Evolutionary conservation across 2,329 filamentous ascomycete genomes (phyloP), one percentile per base, ranked within the genome.

Genomic region (Colletotrichum sublineola): DNA sequence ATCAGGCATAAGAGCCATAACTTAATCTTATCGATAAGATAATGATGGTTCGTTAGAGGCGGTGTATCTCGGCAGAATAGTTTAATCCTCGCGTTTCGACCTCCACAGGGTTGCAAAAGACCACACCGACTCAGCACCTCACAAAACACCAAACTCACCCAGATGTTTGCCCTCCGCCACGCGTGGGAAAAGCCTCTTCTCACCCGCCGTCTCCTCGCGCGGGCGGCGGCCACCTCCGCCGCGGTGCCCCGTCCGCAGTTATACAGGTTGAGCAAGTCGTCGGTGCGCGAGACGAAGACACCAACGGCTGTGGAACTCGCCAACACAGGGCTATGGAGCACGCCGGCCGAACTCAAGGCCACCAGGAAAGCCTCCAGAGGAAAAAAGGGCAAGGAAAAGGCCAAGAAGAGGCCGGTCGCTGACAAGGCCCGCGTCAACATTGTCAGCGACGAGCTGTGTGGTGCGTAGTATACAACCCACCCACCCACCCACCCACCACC

Each of bases 381-480:
- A 3, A 63, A 24, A 24, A 24, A 33, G 42, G 58, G 7, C 9
- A 55, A 57, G 38, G 1, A 44, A 44, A 57, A 61, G 31, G n/a
- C 20, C 29, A 61, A 61, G 29, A 42, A 12, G 55, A n/a, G 8
- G 18, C 42, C 55, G n/a, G 12, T 42, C n/a, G 64, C 29, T n/a
- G 64, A 67, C 64, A 67, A 67, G 42, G 29, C 53, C 36, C 80
- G 89, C 31, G 81, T 91, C 48, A 88, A 91, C 74, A 80, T 92
- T 33, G 83, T 88, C 20, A 84, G 83, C 76, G 81, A 86, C 18
- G 75, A 80, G 46, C 82, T 91, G 20, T 89, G 88, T 75, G 83
- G 85, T 86, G 80, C 18, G 53, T 36, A 38, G 53, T 36, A 38
- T 36, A 36, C 14, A 44, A 6, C 15, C 42, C 9, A 9, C 15